These are phyloP conservation scores for Usnea hakonensis DNA, from an alignment of 495 filamentous ascomycete genomes.

Conservation along the genomic window DNA sequence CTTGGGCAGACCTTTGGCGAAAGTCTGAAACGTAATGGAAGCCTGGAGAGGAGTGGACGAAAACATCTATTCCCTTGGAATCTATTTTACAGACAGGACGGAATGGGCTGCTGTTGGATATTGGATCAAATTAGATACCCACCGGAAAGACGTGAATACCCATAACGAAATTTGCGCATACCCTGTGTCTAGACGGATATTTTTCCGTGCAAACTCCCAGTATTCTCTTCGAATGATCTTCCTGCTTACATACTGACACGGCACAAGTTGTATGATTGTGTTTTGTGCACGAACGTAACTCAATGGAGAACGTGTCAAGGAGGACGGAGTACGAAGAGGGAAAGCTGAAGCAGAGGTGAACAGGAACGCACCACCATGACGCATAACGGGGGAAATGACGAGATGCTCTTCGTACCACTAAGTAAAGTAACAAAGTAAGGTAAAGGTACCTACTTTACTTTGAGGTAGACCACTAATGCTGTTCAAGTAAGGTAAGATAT, in stretches of 20 bases:
- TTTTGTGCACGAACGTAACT: background rate
- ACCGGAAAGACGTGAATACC: background rate
- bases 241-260: background rate
- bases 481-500: too few relatives aligned
- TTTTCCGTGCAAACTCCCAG: background rate
- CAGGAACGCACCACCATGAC: background rate
- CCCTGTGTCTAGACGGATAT: background rate
- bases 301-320: background rate
- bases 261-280: background rate
- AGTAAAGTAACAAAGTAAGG: background rate
- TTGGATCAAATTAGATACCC: background rate
- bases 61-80: background rate
- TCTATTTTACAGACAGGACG: background rate
- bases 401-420: background rate
- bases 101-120: background rate
- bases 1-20: background rate
- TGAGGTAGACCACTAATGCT: too few relatives aligned
- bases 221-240: background rate
- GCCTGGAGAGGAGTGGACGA: background rate
- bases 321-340: background rate
- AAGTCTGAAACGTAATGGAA: background rate
- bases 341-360: background rate
- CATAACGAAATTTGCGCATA: background rate
- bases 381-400: background rate
- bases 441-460: too few relatives aligned